Base-by-base conservation (phyloP, 2,329 filamentous ascomycete genomes). In the Botrytis fragariae region DNA sequence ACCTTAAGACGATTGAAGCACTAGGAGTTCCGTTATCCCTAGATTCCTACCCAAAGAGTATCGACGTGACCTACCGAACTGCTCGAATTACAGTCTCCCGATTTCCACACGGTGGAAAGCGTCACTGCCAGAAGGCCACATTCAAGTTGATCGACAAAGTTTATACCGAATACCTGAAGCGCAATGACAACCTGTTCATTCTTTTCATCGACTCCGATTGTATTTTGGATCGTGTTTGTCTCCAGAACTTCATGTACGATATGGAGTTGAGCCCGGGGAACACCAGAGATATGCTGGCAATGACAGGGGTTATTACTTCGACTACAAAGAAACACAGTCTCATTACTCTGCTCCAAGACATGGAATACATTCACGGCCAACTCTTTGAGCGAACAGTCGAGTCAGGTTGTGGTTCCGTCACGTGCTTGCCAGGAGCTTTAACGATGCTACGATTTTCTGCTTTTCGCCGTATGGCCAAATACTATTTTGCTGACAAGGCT, bases 161-260 rank as follows among this genome's bases (percentile, higher is more conserved):
- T 25, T 98, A 98, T 82, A 88, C 91, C 69, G 89, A 94, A 73
- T 98, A 98, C 77, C 86, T 97, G 71, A 92, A 91, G 82, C 87
- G 90, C 65, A 93, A 97, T 80, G 95, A 98, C 83, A 93, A 98
- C 78, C 85, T 98, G 0, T 98, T 98, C 81, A 92, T 98, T 71
- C 88, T 98, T 18, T 98, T 98, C 83, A 98, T 98, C 81, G 95
- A 98, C 84, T 98, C 95, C 0, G 95, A 98, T 81, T 98, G 96
- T 83, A 96, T 98, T 75, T 86, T 98, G 68, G 95, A 98, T 84
- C 89, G 90, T 74, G 90, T 95, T 59, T 98, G 95, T 81, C 89
- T 98, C 74, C 95, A 98, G 81, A 98, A 98, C 82, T 98, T 98
- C 83, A 93, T 98, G 84, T 98, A 96, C 83, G 95, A 98, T 81